Evolutionary conservation across 1,284 basidiomycete genomes (phyloP).

Genomic region (Sparassis latifolia): DNA sequence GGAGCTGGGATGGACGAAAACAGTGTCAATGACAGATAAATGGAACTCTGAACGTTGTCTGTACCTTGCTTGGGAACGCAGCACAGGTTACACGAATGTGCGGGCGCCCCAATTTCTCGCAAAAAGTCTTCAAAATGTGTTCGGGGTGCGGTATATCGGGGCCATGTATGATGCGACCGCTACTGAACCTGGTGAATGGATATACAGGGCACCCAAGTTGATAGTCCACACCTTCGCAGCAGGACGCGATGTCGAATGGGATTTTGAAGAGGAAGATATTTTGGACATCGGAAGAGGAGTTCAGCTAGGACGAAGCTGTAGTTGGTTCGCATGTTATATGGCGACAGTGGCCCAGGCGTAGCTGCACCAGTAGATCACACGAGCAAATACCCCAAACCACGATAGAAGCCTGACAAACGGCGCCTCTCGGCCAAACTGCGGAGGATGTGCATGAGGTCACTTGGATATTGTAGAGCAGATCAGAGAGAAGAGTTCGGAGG

Average conservation of each 20-base stretch:
- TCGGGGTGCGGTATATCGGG: constrained; percentile 8
- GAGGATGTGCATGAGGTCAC: constrained; percentile 3
- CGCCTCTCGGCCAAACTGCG: constrained; percentile 22
- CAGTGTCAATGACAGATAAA: no score
- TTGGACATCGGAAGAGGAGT: background rate
- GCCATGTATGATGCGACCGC: constrained; percentile 16
- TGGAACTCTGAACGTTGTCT: background rate
- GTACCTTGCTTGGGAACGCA: constrained; percentile 20
- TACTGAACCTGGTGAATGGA: constrained; percentile 2
- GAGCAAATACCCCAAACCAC: constrained; percentile 12
- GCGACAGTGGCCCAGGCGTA: background rate
- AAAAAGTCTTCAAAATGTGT: constrained; percentile 22
- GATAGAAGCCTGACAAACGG: constrained; percentile 17
- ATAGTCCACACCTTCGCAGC: constrained; percentile 14
- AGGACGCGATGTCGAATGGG: constrained; percentile 3
- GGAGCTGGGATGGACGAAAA: no score
- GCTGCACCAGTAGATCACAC: constrained; percentile 15
- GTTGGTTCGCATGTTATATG: constrained; percentile 12
- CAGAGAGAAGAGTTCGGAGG: no score
- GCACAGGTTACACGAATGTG: constrained; percentile 14
- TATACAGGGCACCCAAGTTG: background rate
- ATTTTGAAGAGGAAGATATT: constrained; percentile 6
- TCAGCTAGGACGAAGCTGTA: background rate
- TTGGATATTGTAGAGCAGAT: background rate
- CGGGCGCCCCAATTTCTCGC: constrained; percentile 18